A percentile compares a stretch with the other conserved stretches of the same genome.
Conservation (phyloP, 441 rosid genomes). For the Euphorbia celastroides region DNA sequence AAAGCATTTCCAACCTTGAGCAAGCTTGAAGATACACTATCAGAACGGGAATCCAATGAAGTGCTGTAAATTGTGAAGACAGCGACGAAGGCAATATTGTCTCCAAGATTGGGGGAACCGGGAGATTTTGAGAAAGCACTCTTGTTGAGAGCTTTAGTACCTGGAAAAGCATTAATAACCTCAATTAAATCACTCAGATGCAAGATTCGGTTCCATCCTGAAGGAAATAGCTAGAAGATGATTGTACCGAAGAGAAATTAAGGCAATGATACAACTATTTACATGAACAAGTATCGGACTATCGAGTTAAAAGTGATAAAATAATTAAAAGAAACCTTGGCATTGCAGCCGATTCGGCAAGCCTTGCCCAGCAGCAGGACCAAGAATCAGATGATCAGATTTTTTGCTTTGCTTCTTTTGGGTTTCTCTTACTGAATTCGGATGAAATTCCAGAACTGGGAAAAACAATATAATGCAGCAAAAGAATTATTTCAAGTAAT, state of each 20-base stretch:
- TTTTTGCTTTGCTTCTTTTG: conserved; percentile 40
- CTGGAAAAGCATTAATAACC: conserved; percentile 37
- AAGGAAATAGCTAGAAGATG: too few relatives aligned
- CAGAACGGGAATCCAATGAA: conserved; percentile 21
- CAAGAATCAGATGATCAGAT: conserved; percentile 69
- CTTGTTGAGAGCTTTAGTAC: conserved; percentile 67
- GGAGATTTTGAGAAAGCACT: conserved; percentile 34
- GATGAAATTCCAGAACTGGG: conserved; percentile 48
- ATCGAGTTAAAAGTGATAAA: too few relatives aligned
- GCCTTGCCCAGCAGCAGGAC: conserved; percentile 73
- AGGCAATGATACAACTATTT: too few relatives aligned
- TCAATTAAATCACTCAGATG: conserved; percentile 6
- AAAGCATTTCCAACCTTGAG: conserved; percentile 70
- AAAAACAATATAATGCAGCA: too few relatives aligned
- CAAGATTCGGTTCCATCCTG: neutral
- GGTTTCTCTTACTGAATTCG: conserved; percentile 19
- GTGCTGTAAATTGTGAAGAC: conserved; percentile 67
- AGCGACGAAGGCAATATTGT: conserved; percentile 67
- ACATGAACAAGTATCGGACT: too few relatives aligned
- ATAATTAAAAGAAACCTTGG: too few relatives aligned
- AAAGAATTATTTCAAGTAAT: neutral
- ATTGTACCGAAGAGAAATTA: too few relatives aligned
- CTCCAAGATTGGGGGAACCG: conserved; percentile 26
- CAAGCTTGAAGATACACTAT: too few relatives aligned
- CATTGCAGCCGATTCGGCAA: conserved; percentile 73